These are phyloP conservation scores for Aspergillus bridgeri DNA, from an alignment of 495 filamentous ascomycete genomes.

Conservation along the genomic window DNA sequence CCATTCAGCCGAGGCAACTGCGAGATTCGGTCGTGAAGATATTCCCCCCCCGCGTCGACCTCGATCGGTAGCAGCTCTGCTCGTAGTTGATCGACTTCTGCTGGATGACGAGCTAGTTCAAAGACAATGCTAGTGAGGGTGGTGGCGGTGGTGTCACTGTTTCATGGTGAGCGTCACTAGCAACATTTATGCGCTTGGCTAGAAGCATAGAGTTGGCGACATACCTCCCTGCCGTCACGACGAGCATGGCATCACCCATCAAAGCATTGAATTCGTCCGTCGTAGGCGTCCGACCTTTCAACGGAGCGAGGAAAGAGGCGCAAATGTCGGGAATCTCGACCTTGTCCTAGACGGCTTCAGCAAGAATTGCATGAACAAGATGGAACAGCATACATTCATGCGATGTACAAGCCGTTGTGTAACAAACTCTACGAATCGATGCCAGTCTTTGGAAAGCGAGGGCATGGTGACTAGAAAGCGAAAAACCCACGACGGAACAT, in stretches of 20 bases:
- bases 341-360: too few relatives aligned
- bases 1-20: slow-evolving; percentile 37
- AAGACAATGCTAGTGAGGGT: slow-evolving; percentile 37
- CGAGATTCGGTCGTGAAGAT: slow-evolving; percentile 11
- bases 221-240: slow-evolving; percentile 32
- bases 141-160: slow-evolving; percentile 39
- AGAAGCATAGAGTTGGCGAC: not conserved
- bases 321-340: slow-evolving; percentile 22
- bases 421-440: too few relatives aligned
- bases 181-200: too few relatives aligned
- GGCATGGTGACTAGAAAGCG: not conserved
- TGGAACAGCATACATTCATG: too few relatives aligned
- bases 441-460: slow-evolving; percentile 1
- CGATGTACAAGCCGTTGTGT: too few relatives aligned
- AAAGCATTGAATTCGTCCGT: slow-evolving; percentile 19
- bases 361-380: too few relatives aligned
- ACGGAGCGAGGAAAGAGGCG: slow-evolving; percentile 18
- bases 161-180: not conserved
- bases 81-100: slow-evolving; percentile 21
- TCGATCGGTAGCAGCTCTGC: slow-evolving; percentile 17
- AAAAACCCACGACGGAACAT: slow-evolving; percentile 19
- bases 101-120: slow-evolving; percentile 28
- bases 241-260: slow-evolving; percentile 25
- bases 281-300: slow-evolving; percentile 12
- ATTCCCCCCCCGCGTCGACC: not conserved